A percentile compares a stretch with the other conserved stretches of the same genome.
phyloP scores from a whole-genome alignment of 75 land plant species.

The Gnetum montanum region DNA sequence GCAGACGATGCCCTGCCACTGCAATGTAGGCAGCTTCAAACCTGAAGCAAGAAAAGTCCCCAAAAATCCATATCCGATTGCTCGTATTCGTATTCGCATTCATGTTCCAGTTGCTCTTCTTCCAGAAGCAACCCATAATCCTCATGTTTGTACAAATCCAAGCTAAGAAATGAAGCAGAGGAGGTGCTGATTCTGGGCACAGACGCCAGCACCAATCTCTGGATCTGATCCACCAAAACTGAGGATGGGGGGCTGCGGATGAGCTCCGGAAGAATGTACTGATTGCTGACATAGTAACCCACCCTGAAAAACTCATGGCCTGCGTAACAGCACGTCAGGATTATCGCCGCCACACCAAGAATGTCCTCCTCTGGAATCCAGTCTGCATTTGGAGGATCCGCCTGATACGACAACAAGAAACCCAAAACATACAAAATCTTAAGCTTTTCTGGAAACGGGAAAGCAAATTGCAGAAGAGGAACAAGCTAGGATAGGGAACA shows the following conservation, averaged over 20 bases:
- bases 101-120: too few species aligned
- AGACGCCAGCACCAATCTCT: slow-evolving; percentile 75
- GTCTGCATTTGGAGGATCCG: slow-evolving; percentile 79
- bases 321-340: slow-evolving; percentile 83
- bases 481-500: too few species aligned
- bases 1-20: too few species aligned
- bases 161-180: slow-evolving; percentile 55
- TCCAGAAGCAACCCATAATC: too few species aligned
- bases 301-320: slow-evolving; percentile 91
- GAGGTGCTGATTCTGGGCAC: slow-evolving; percentile 95
- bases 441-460: neutral
- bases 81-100: too few species aligned
- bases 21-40: too few species aligned
- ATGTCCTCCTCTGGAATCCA: slow-evolving; percentile 92
- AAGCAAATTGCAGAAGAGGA: neutral
- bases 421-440: neutral
- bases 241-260: slow-evolving; percentile 75
- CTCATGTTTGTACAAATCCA: neutral
- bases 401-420: slow-evolving; percentile 57
- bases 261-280: slow-evolving; percentile 77
- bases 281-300: slow-evolving; percentile 96
- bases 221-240: slow-evolving; percentile 66
- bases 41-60: too few species aligned
- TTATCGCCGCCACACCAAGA: slow-evolving; percentile 87
- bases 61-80: too few species aligned